Percentiles rank a stretch among this genome's conserved stretches.
Conservation (phyloP, 75 land plant genomes). For the Pinus albicaulis region DNA sequence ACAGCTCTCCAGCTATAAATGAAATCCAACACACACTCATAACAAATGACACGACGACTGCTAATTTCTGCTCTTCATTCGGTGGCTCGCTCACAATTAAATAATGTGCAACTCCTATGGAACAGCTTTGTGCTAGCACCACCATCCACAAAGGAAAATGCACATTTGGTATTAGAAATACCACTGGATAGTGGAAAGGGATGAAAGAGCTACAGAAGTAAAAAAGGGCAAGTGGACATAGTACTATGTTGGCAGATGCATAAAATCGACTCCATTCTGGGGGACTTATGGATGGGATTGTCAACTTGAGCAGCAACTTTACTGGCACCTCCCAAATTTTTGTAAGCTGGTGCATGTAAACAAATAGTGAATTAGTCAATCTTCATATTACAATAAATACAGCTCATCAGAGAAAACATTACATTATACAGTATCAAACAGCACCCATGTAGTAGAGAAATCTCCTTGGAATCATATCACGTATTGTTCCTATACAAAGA, state of each 20-base stretch:
- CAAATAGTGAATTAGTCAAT: neutral
- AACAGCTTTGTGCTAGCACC: constrained; percentile 56
- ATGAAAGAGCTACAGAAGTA: constrained; percentile 73
- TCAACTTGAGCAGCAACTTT: constrained; percentile 55
- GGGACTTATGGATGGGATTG: constrained; percentile 69
- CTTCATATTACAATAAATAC: neutral
- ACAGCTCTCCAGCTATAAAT: constrained; percentile 85
- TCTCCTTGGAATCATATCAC: no score
- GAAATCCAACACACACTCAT: constrained; percentile 99
- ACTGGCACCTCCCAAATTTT: constrained; percentile 61
- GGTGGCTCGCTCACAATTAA: constrained; percentile 71
- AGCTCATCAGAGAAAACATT: neutral
- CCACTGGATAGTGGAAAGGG: constrained; percentile 54
- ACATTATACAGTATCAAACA: neutral
- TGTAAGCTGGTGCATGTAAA: constrained; percentile 48
- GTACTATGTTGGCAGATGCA: constrained; percentile 62
- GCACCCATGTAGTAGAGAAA: no score
- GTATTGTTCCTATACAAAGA: no score
- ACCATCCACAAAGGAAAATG: constrained; percentile 81
- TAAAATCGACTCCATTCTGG: constrained; percentile 82
- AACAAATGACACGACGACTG: constrained; percentile 58
- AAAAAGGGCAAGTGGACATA: constrained; percentile 74
- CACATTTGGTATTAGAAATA: constrained; percentile 61
- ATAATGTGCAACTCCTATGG: constrained; percentile 64
- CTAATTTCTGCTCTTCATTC: constrained; percentile 41